Evolutionary conservation across 495 filamentous ascomycete genomes (phyloP), one percentile per base, ranked within the genome.

Genomic region (Annulohypoxylon nitens): DNA sequence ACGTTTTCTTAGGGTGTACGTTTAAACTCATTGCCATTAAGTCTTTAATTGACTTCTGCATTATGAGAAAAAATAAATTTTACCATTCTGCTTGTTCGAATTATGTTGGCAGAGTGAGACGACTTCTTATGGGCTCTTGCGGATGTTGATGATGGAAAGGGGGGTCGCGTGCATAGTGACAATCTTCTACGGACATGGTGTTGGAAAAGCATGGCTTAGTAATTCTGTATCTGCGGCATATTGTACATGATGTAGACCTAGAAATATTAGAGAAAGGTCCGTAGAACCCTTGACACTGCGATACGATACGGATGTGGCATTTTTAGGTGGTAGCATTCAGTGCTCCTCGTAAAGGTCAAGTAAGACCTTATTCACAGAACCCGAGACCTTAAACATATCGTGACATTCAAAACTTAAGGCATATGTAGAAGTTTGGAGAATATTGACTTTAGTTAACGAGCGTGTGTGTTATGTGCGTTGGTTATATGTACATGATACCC

Each of bases 401-500:
- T 12, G n/a, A 30, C 25, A 33, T 33, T 14, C 1, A 5, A 6
- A 4, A 54, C 14, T 16, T 33, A 12, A 11, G 11, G 18, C n/a
- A 10, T 23, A 16, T 3, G 3, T 26, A 11, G 11, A 54, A 54
- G 1, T 14, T 30, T 33, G 25, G 50, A n/a, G 23, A 16, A 33
- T 54, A 14, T 57, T 37, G 30, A 33, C 20, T 59, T 39, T 39
- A 2, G 18, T 60, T 60, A 60, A 43, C 66, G 66, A 69, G 66
- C 20, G 62, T 66, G 47, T 30, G 30, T 43, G 34, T 33, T 60
- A 41, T 60, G 26, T 43, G 25, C 23, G 43, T 18, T 18, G 41
- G 23, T 67, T 66, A 62, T 70, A 69, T 70, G 25, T 70, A 74
- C 61, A 70, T 53, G 25, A 30, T 41, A 65, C 45, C 70, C 64